Base-by-base conservation (phyloP, 2,329 filamentous ascomycete genomes). In the Colletotrichum acutatum region DNA sequence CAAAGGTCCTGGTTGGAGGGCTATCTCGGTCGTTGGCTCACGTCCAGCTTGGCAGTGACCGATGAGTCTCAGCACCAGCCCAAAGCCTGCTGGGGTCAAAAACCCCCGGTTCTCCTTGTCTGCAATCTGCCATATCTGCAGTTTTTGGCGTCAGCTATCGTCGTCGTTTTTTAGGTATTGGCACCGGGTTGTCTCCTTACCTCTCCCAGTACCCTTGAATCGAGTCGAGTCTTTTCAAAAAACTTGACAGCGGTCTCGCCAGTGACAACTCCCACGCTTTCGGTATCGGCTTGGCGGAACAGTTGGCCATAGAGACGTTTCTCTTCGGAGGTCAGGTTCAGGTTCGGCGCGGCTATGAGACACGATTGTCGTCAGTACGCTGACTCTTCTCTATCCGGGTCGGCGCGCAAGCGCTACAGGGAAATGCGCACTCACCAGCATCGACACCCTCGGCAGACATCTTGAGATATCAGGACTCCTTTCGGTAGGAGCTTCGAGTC, bases 101-200 rank as follows among this genome's bases (percentile, higher is more conserved):
- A 98, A 93, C 65, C 97, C 97, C 76, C 95, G 91, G 86, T 99
- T 99, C 86, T 98, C 96, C 76, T 91, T 95, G 85, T 99, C 97
- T 77, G 97, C 96, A 82, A 99, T 97, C 85, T 98, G 96, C 97
- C 97, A 99, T 88, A 99, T 98, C 94, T 98, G 83, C 72, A 76
- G 28, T 69, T 42, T 24, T 24, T 52, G 52, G 58, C 19, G 67
- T 66, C 30, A 70, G 64, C 66, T 19, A 34, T 9, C 49, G 19
- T n/a, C 22, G 12, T 49, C 28, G 28, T 22, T 12, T 67, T 24
- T n/a, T 19, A 8, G 22, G n/a, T 24, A 12, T 65, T 30, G 32
- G 24, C n/a, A 58, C 49, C 60, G 37, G 26, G 63, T 42, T 49
- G 57, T 49, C 19, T 49, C 37, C 90, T 77, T 84, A 96, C 94